These are phyloP conservation scores for Kazachstania sp. DNA, from an alignment of 1,139 yeast species.

Conservation along the genomic window DNA sequence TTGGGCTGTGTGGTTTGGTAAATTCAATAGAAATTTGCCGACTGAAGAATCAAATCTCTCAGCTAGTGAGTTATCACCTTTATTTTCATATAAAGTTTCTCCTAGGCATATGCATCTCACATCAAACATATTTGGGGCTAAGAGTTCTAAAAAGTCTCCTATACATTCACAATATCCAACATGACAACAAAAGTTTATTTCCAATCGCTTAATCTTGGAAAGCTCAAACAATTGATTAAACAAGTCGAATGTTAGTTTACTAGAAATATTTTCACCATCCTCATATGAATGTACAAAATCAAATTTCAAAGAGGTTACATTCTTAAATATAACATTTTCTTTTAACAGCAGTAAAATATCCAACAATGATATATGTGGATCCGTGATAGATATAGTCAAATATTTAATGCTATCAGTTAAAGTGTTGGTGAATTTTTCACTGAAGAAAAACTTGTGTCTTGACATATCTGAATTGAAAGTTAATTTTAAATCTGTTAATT, in stretches of 20 bases:
- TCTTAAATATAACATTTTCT: neutral
- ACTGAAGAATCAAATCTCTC: constrained; percentile 51
- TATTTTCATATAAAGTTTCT: constrained; percentile 36
- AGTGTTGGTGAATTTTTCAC: neutral
- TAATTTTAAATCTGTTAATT: neutral
- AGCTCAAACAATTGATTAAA: constrained; percentile 30
- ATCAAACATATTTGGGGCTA: constrained; percentile 26
- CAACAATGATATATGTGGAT: neutral
- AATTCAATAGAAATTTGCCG: constrained; percentile 37
- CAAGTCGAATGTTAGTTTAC: constrained; percentile 25
- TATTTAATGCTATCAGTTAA: neutral
- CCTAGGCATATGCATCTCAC: constrained; percentile 39
- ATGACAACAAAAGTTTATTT: constrained; percentile 40
- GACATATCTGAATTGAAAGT: neutral
- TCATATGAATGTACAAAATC: constrained; percentile 39
- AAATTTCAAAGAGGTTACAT: constrained; percentile 12
- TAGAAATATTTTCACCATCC: constrained; percentile 27
- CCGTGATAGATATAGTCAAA: neutral
- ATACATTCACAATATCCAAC: constrained; percentile 40
- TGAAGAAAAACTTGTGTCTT: neutral
- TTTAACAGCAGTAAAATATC: neutral
- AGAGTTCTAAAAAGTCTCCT: constrained; percentile 32
- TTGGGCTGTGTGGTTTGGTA: constrained; percentile 30
- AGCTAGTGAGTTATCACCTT: constrained; percentile 41
- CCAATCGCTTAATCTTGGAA: constrained; percentile 30